A percentile compares a stretch with the other conserved stretches of the same genome.
These are phyloP conservation scores for Crithidia thermophila DNA, from an alignment of 208 protist genomes.

Conservation along the genomic window DNA sequence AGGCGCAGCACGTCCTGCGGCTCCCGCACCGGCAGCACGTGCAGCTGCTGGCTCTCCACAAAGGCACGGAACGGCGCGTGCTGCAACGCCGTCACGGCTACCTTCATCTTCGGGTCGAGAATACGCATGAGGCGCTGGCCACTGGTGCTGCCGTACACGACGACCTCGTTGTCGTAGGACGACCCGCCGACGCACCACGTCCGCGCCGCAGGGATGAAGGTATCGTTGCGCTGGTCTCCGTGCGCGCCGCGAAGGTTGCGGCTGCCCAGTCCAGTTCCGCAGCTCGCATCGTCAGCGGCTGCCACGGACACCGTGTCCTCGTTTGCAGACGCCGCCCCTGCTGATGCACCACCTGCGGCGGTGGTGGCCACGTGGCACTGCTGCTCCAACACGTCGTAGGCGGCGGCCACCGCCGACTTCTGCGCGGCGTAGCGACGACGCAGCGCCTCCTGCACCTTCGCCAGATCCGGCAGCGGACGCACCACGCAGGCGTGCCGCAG, in stretches of 20 bases:
- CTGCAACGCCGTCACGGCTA: constrained; percentile 61
- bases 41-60: constrained; percentile 56
- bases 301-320: constrained; percentile 25
- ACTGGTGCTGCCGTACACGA: constrained; percentile 51
- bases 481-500: constrained; percentile 66
- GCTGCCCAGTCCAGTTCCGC: no score
- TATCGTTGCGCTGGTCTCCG: constrained; percentile 26
- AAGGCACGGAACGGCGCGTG: constrained; percentile 86
- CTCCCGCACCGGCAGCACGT: constrained; percentile 64
- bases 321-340: not conserved
- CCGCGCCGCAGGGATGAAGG: constrained; percentile 34
- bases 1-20: constrained; percentile 67
- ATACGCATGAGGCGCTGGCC: constrained; percentile 66
- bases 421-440: constrained; percentile 26
- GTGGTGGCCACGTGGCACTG: constrained; percentile 5
- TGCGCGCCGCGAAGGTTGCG: constrained; percentile 27
- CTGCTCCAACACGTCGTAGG: constrained; percentile 32
- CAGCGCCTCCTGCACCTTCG: constrained; percentile 51
- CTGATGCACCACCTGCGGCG: not conserved
- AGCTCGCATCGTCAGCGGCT: not conserved
- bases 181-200: constrained; percentile 62
- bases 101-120: constrained; percentile 58
- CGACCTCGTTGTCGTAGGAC: constrained; percentile 55
- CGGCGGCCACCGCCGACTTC: constrained; percentile 16
- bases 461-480: constrained; percentile 58